A percentile compares a stretch with the other conserved stretches of the same genome.
phyloP scores from a whole-genome alignment of 1,284 basidiomycete genomes.

The Microbotryum violaceum region DNA sequence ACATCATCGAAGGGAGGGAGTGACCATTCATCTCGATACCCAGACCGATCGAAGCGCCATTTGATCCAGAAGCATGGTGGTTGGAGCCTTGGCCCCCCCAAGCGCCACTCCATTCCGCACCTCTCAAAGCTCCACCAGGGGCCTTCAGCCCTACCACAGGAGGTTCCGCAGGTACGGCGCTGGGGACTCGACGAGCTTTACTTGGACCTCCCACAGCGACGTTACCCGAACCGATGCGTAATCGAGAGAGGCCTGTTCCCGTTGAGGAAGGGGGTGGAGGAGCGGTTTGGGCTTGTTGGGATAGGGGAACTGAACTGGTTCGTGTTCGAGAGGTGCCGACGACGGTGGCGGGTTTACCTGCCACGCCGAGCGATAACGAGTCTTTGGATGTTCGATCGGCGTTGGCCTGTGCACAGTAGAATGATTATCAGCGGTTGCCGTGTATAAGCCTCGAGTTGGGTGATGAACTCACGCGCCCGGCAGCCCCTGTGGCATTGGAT shows the following conservation, averaged over 20 bases:
- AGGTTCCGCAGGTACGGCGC: too few species aligned
- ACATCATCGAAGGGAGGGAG: background rate
- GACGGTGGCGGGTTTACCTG: constrained; percentile 13
- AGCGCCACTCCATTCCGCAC: too few species aligned
- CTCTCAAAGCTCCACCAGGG: too few species aligned
- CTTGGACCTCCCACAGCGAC: background rate
- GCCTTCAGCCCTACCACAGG: too few species aligned
- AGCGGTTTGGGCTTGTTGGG: background rate
- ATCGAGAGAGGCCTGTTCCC: constrained; percentile 20
- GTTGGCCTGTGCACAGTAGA: background rate
- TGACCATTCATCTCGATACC: background rate
- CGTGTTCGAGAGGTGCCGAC: constrained; percentile 17
- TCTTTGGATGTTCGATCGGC: constrained; percentile 22
- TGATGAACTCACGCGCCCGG: background rate
- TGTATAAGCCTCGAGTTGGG: background rate
- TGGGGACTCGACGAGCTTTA: too few species aligned
- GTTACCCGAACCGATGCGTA: constrained; percentile 12
- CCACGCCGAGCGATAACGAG: constrained; percentile 1
- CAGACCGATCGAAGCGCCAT: background rate
- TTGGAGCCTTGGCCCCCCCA: background rate
- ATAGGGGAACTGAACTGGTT: constrained; percentile 3
- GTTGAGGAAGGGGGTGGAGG: constrained; percentile 28
- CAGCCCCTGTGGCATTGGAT: constrained; percentile 14
- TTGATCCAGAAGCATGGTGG: background rate
- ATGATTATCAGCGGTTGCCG: background rate